Conservation (phyloP, 129 eudicot genomes). For the Helichrysum umbraculigerum region DNA sequence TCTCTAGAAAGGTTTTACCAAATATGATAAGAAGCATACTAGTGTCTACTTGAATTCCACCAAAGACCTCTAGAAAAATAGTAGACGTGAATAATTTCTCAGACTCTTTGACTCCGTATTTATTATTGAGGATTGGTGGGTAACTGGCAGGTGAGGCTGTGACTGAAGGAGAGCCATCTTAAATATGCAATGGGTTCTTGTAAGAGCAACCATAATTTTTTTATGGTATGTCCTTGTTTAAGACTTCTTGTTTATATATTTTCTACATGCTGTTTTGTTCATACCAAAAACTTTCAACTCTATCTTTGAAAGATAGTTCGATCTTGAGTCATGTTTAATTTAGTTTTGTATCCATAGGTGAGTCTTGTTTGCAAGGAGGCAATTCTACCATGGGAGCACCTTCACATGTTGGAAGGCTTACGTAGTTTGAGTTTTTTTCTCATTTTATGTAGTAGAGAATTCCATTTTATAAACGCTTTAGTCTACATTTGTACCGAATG, state of each 20-base stretch:
- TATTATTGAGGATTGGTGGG: conserved; percentile 63
- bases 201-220: conserved; percentile 52
- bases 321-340: conserved; percentile 34
- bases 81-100: not conserved
- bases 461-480: conserved; percentile 17
- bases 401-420: conserved; percentile 40
- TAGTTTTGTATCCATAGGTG: conserved; percentile 61
- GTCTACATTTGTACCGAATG: conserved; percentile 25
- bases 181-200: conserved; percentile 50
- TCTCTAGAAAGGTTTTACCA: conserved; percentile 1
- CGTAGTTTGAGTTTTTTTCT: conserved; percentile 15
- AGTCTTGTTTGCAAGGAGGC: conserved; percentile 52
- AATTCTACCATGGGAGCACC: conserved; percentile 27
- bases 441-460: conserved; percentile 19
- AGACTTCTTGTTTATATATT: conserved; percentile 26
- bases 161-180: conserved; percentile 61
- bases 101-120: conserved; percentile 16
- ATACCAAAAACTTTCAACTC: conserved; percentile 1
- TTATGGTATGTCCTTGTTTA: conserved; percentile 64
- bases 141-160: conserved; percentile 90
- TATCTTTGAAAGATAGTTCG: conserved; percentile 6
- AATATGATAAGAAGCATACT: not conserved
- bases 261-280: conserved; percentile 9
- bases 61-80: conserved; percentile 12
- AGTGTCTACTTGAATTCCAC: not conserved